phyloP scores from a whole-genome alignment of 331 rosid species.

The Rosa hybrid region DNA sequence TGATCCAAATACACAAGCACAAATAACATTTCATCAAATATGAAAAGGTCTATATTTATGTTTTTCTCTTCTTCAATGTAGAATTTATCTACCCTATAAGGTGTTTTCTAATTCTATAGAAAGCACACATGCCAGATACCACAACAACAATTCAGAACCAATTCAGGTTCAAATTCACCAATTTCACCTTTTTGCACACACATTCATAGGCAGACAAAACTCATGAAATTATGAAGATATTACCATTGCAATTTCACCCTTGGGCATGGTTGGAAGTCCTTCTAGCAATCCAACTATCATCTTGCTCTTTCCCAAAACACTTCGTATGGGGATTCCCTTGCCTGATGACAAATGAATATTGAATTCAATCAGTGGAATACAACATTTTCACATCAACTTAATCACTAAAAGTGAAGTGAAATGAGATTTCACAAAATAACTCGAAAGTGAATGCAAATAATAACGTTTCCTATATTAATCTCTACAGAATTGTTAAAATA shows the following conservation, averaged over 20 bases:
- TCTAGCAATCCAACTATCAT: conserved; percentile 86
- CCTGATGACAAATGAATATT: conserved; percentile 45
- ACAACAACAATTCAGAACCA: background rate
- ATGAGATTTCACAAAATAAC: background rate
- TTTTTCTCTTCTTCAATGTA: background rate
- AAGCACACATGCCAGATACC: background rate
- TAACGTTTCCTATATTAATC: background rate
- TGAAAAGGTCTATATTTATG: background rate
- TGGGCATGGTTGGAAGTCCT: conserved; percentile 94
- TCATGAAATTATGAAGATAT: conserved; percentile 11
- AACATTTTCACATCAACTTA: conserved; percentile 16
- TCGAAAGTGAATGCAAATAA: too few relatives aligned
- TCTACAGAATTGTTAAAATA: background rate
- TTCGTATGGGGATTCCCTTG: conserved; percentile 66
- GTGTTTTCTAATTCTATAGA: background rate
- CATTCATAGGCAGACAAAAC: conserved; percentile 13
- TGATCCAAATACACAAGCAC: conserved; percentile 6
- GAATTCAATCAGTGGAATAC: conserved; percentile 23
- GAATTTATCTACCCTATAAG: background rate
- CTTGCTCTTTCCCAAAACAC: conserved; percentile 92
- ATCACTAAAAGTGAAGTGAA: conserved; percentile 3
- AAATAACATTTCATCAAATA: background rate
- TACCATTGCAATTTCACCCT: conserved; percentile 98
- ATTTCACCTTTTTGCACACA: background rate
- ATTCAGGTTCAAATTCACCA: background rate